Evolutionary conservation across 2,329 filamentous ascomycete species (phyloP).

Genomic region (Trichophyton rubrum): DNA sequence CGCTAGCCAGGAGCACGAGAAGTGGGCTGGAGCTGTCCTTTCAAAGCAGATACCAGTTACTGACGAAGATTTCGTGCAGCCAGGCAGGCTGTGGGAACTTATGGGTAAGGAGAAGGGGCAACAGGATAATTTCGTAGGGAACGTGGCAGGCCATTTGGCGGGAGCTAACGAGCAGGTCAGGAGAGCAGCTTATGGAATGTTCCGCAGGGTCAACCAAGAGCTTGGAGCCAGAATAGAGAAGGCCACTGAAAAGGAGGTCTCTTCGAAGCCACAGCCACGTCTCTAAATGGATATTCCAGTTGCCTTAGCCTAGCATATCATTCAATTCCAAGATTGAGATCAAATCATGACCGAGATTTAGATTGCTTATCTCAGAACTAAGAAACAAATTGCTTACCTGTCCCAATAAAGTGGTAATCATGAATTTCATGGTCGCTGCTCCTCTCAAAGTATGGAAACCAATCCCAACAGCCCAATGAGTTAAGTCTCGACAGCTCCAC

Average conservation of each 20-base stretch:
- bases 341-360: no score
- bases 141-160: constrained; percentile 46
- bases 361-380: no score
- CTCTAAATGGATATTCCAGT: background rate
- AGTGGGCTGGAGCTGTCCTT: constrained; percentile 31
- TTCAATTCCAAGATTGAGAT: no score
- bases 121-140: constrained; percentile 49
- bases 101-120: constrained; percentile 39
- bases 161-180: constrained; percentile 44
- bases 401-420: no score
- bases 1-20: constrained; percentile 33
- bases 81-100: constrained; percentile 33
- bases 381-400: no score
- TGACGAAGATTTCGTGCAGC: constrained; percentile 35
- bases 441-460: no score
- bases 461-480: no score
- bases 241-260: constrained; percentile 36
- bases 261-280: constrained; percentile 6
- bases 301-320: no score
- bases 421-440: no score
- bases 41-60: constrained; percentile 32
- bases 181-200: constrained; percentile 50
- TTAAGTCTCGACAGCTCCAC: no score
- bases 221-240: constrained; percentile 43
- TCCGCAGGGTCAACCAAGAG: constrained; percentile 42